These are phyloP conservation scores for Calonectria pseudoreteaudii DNA, from an alignment of 2,329 filamentous ascomycete species.

Conservation along the genomic window DNA sequence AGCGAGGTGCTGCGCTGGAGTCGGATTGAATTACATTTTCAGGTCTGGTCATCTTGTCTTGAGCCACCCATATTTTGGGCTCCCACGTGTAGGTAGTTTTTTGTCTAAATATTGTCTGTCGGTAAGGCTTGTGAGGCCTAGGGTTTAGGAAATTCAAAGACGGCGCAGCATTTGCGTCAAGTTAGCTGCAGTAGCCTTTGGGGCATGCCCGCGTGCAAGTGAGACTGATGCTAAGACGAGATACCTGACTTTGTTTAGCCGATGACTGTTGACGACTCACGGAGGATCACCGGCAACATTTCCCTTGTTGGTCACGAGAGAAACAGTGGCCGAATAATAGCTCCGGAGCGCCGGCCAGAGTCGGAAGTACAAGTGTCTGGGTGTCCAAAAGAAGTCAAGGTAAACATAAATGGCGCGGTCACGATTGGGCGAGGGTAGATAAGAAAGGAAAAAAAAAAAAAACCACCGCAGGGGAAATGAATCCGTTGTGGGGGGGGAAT, in stretches of 20 bases:
- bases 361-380: background rate
- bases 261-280: constrained; percentile 3
- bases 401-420: background rate
- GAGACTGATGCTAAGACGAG: background rate
- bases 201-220: background rate
- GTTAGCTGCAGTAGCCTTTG: background rate
- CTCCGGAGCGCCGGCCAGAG: background rate
- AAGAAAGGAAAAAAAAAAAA: background rate
- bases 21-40: constrained; percentile 33
- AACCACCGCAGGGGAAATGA: background rate
- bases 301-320: constrained; percentile 5
- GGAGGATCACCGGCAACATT: constrained; percentile 11
- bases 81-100: constrained; percentile 33
- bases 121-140: constrained; percentile 22
- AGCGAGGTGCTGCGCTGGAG: constrained; percentile 42
- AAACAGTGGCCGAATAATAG: background rate
- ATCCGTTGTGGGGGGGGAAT: background rate
- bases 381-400: background rate
- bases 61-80: constrained; percentile 26
- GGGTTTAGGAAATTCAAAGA: constrained; percentile 28
- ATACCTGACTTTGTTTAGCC: constrained; percentile 24
- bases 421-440: background rate
- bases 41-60: constrained; percentile 34
- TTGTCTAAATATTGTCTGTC: constrained; percentile 36
- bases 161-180: constrained; percentile 4